These are phyloP conservation scores for Cucurbita argyrosperma DNA, from an alignment of 306 rosid genomes.

Conservation along the genomic window DNA sequence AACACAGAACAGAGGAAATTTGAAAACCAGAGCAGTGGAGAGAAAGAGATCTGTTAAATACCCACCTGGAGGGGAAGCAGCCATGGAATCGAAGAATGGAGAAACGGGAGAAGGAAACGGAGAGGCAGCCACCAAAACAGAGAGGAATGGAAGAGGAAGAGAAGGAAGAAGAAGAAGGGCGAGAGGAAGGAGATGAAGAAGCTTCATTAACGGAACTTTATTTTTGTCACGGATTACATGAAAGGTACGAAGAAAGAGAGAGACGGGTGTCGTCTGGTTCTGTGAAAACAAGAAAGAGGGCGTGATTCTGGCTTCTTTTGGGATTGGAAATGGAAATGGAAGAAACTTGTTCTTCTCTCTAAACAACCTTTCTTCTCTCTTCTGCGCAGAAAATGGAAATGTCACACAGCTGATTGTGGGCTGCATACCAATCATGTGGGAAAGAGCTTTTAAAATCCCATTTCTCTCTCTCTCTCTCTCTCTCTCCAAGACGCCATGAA, in stretches of 20 bases:
- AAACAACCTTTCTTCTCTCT: too few relatives aligned
- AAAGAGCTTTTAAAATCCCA: neutral
- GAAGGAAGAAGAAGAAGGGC: neutral
- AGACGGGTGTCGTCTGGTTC: neutral
- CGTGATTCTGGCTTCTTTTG: neutral
- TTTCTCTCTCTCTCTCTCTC: neutral
- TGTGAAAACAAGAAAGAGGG: neutral
- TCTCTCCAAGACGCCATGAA: neutral
- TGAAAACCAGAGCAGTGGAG: neutral
- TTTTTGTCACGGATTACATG: neutral
- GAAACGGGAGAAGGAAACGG: slow-evolving; percentile 20
- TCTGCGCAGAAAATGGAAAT: neutral
- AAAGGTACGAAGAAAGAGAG: neutral
- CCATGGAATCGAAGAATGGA: slow-evolving; percentile 22
- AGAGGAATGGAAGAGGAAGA: neutral
- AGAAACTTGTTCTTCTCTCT: neutral
- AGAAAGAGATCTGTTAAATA: neutral
- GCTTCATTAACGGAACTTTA: neutral
- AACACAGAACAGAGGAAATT: neutral
- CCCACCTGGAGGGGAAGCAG: slow-evolving; percentile 55
- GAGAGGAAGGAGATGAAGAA: neutral
- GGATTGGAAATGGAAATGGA: neutral
- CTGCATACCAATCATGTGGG: slow-evolving; percentile 1
- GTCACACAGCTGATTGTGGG: neutral
- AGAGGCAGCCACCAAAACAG: slow-evolving; percentile 30